Evolutionary conservation across 2,329 filamentous ascomycete genomes (phyloP).

Genomic region (Ceratocystis huliohia): DNA sequence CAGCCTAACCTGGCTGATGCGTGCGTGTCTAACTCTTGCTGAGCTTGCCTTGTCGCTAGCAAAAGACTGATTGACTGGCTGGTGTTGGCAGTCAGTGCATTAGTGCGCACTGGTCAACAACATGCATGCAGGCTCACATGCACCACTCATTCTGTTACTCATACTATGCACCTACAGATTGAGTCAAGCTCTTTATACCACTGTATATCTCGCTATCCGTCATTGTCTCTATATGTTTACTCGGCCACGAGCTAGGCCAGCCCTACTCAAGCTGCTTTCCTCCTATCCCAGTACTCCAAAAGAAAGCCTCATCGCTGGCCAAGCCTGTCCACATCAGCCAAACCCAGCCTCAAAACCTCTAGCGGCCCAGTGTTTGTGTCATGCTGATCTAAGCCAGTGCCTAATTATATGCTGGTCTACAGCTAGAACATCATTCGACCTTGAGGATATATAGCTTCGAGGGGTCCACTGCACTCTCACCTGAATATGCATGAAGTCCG

Average conservation of each 20-base stretch:
- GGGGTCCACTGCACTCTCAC: background rate
- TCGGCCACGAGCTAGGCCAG: background rate
- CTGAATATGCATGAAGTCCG: background rate
- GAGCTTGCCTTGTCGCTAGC: no score
- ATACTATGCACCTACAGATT: background rate
- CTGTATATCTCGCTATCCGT: background rate
- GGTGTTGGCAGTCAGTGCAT: no score
- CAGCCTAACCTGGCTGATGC: no score
- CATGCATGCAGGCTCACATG: background rate
- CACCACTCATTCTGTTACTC: background rate
- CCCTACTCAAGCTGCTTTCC: background rate
- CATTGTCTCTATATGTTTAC: no score
- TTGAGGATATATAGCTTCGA: background rate
- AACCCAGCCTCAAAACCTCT: background rate
- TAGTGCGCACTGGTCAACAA: no score
- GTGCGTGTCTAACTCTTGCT: no score
- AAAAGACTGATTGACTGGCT: no score
- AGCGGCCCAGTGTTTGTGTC: slow-evolving; percentile 1
- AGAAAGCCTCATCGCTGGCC: background rate
- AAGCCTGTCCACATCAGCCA: background rate
- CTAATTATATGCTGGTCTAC: background rate
- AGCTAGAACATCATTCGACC: background rate
- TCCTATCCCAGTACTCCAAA: background rate
- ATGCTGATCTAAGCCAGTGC: background rate
- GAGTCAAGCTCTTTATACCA: no score